These are phyloP conservation scores for Euphrasia arctica DNA, from an alignment of 305 asterid species.

Conservation along the genomic window DNA sequence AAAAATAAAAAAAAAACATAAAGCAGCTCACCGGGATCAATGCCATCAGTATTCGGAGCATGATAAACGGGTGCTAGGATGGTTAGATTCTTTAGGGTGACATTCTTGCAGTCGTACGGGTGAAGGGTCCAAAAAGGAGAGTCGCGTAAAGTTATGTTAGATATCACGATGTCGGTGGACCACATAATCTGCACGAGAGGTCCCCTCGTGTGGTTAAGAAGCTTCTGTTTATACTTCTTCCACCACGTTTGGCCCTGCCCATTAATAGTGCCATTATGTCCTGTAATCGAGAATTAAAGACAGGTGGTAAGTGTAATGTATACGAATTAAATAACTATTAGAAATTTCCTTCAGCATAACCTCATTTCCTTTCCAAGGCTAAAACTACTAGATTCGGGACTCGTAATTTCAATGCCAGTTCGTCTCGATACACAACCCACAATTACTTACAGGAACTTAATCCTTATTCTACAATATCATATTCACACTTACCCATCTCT, in stretches of 20 bases:
- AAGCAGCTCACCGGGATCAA: conserved; percentile 5
- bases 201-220: conserved; percentile 15
- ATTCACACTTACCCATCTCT: no score
- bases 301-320: not conserved
- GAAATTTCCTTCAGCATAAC: conserved; percentile 1
- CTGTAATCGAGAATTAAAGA: not conserved
- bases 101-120: conserved; percentile 8
- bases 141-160: conserved; percentile 6
- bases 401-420: no score
- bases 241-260: conserved; percentile 11
- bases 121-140: conserved; percentile 7
- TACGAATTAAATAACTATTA: conserved; percentile 20
- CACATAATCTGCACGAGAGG: conserved; percentile 10
- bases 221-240: conserved; percentile 11
- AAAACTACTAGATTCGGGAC: no score
- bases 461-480: no score
- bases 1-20: not conserved
- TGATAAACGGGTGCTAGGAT: conserved; percentile 12
- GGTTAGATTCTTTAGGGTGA: conserved; percentile 1
- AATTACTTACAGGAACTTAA: no score
- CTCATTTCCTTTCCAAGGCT: no score
- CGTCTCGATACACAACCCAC: no score
- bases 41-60: conserved; percentile 9
- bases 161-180: conserved; percentile 4
- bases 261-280: conserved; percentile 12